These are phyloP conservation scores for Ganoderma meredithae DNA, from an alignment of 1,284 basidiomycete genomes.

Conservation along the genomic window DNA sequence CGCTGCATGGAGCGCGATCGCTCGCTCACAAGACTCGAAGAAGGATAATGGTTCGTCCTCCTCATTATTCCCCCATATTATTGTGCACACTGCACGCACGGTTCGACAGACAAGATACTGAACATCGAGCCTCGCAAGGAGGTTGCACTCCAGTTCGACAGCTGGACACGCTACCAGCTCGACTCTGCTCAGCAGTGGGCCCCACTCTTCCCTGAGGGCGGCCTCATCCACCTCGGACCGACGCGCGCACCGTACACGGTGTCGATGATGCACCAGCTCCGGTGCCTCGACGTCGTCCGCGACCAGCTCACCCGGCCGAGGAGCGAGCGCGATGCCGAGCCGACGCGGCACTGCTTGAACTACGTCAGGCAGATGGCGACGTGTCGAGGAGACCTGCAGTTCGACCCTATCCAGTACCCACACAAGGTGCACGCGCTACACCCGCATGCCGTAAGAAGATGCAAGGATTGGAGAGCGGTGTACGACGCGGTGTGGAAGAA, in stretches of 20 bases:
- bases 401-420: constrained; percentile 26
- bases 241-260: constrained; percentile 29
- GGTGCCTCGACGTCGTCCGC: constrained; percentile 34
- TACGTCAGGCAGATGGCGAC: constrained; percentile 32
- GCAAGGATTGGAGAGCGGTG: constrained; percentile 30
- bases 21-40: neutral
- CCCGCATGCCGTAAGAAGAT: constrained; percentile 18
- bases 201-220: constrained; percentile 28
- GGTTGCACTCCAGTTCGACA: constrained; percentile 23
- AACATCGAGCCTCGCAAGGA: constrained; percentile 18
- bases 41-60: neutral
- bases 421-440: constrained; percentile 17
- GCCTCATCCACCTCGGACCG: constrained; percentile 27
- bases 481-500: constrained; percentile 30
- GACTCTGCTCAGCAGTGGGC: constrained; percentile 23
- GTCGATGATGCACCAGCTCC: constrained; percentile 35
- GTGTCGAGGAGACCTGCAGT: constrained; percentile 28
- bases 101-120: neutral
- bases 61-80: neutral
- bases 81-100: neutral
- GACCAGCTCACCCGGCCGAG: constrained; percentile 21
- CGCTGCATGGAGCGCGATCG: neutral
- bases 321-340: constrained; percentile 17
- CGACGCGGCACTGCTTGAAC: constrained; percentile 34
- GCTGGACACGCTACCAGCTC: constrained; percentile 30